Evolutionary conservation across 2,329 filamentous ascomycete species (phyloP).

Genomic region (Sarocladium strictum): DNA sequence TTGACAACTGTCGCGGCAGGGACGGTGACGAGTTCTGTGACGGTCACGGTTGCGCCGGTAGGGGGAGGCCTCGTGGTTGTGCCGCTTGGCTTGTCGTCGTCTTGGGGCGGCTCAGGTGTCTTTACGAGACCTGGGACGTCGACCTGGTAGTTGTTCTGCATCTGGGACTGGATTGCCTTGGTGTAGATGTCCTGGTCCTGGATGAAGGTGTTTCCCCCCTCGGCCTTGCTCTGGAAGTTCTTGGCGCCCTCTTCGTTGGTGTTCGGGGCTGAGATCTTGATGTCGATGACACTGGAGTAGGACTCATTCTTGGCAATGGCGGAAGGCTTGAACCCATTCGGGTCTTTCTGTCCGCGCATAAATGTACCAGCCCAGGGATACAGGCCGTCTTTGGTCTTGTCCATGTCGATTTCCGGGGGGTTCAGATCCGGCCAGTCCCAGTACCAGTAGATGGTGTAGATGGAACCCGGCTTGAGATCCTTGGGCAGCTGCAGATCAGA

Average conservation of each 20-base stretch:
- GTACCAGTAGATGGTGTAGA: constrained; percentile 87
- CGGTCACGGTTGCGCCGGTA: constrained; percentile 18
- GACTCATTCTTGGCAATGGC: constrained; percentile 33
- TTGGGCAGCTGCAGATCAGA: constrained; percentile 70
- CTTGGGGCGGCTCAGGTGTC: not conserved
- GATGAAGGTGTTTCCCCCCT: constrained; percentile 16
- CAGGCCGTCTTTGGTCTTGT: constrained; percentile 31
- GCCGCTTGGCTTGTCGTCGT: not conserved
- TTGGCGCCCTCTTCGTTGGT: too few relatives aligned
- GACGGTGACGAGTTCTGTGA: constrained; percentile 32
- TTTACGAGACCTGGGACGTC: constrained; percentile 19
- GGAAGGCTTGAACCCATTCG: constrained; percentile 28
- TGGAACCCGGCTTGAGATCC: constrained; percentile 53
- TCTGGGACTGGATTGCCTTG: constrained; percentile 39
- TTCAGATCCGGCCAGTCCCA: constrained; percentile 81
- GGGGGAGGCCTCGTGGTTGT: constrained; percentile 5
- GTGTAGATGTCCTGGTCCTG: constrained; percentile 33
- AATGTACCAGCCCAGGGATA: constrained; percentile 37
- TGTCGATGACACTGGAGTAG: constrained; percentile 33
- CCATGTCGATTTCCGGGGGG: constrained; percentile 32
- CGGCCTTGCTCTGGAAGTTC: constrained; percentile 14
- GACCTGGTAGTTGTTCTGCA: constrained; percentile 39
- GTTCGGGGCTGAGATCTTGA: constrained; percentile 26
- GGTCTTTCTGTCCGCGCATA: constrained; percentile 30
- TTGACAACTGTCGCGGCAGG: constrained; percentile 32